Base-by-base conservation (phyloP, 768 basidiomycete genomes). In the Pulveroboletus sp. region DNA sequence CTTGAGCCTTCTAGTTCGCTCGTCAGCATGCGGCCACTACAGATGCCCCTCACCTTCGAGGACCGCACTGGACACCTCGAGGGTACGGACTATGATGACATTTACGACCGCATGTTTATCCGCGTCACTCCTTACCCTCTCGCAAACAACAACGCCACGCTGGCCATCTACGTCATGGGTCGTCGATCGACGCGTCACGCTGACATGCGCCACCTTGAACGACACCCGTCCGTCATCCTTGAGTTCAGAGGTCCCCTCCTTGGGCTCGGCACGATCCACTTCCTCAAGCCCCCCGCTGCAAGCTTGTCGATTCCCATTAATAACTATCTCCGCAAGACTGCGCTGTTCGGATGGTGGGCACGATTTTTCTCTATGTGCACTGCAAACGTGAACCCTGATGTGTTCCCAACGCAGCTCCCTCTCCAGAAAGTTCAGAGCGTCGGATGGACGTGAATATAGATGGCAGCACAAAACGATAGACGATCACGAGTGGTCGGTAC, bases 401-500 rank as follows among this genome's bases (percentile, higher is more conserved):
- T 13, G 27, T 41, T 44, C 17, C 32, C 10, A n/a, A 30, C 4
- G 11, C 54, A 87, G 86, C 44, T 85, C 86, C 9, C 67, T 86
- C 53, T 78, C 78, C 37, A 68, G 86, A 38, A 86, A 85, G 64
- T 89, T 89, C 55, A 69, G 65, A 40, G 85, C 76, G 14, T 81
- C 81, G 34, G 84, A 88, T 62, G 85, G 85, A 29, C 73, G 73
- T 23, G 85, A 88, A 59, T 88, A 88, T 57, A 74, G 74, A 62
- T 89, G 86, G 86, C 75, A 76, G 24, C 71, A 80, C 65, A 74
- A 74, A 26, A 71, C 70, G 34, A 64, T 75, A 26, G 71, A 73
- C 9, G 81, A 76, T 16, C 85, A 86, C 50, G 85, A 88, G 68
- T 89, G 86, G 86, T 74, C 85, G 62, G 86, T 89, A 64, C 63